Base-by-base conservation (phyloP, 2,329 filamentous ascomycete species). In the Chrysoporthe cubensis region DNA sequence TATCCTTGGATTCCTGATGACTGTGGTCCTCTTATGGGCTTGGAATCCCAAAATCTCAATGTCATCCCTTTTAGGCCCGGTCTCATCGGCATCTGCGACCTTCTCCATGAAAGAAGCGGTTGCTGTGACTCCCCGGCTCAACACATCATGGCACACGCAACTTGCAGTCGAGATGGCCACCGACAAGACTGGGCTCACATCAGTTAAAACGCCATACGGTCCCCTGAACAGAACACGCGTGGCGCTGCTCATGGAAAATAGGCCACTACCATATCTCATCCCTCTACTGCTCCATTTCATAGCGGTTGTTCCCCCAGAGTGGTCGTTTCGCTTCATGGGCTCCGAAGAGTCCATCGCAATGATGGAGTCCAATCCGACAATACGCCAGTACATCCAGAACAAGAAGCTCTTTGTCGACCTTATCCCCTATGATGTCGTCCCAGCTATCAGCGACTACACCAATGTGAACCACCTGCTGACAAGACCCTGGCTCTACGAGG, bases 321-420 rank as follows among this genome's bases (percentile, higher is more conserved):
- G 85, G 85, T 81, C 80, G 26, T 85, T 87, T 76, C 80, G 81
- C 54, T 87, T 87, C 78, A 85, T 87, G 81, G 85, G 85, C 63
- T 84, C 82, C 21, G 37, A 74, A 16, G 78, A 80, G 61, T 84
- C 81, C 6, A 80, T 87, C 43, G 75, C 76, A 37, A 70, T 72
- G 69, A 73, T 66, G 59, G 43, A 43, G 14, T 21, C 34, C 9
- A 66, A 66, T 16, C 65, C 65, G 26, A 63, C n/a, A 16, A 58
- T 66, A 58, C 59, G 42, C 2, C 59, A 79, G 67, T 79, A 82
- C 56, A 77, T 81, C 42, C 2, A 13, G 21, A 67, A 75, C 3
- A 81, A 80, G 42, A 86, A 85, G 73, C 78, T 86, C 3, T 82
- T 85, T 65, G 75, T 87, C 14, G 82, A 79, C 1, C 80, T 79